Evolutionary conservation across 1,139 yeast species (phyloP), one percentile per base, ranked within the genome.

Genomic region (Pneumocystis wakefieldiae): DNA sequence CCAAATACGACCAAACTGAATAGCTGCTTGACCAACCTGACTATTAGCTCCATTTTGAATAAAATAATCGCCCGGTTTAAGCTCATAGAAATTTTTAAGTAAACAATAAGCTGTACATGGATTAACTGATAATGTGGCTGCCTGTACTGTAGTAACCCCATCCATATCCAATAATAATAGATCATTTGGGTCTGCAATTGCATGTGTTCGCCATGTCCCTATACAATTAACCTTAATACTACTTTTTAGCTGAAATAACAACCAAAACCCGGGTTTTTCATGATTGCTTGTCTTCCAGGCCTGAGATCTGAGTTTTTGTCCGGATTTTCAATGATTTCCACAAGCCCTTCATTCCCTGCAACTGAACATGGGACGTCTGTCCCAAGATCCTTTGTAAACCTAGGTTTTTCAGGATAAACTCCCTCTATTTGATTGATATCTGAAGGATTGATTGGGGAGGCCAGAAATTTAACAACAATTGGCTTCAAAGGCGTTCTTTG

Each of bases 1-100:
- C 73, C 86, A 79, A 58, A 85, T 76, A 68, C 82, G 81, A 42
- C 88, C 96, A 65, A 94, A 81, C 74, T 92, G 99, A 61, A 90
- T 80, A 5, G 96, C 97, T 68, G 87, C 86, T 69, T 90, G 84
- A n/a, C 97, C 96, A 14, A 92, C 98, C 29, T 95, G 95, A 7
- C 96, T 88, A 68, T 89, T 92, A 57, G 96, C 97, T 53, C 97
- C 98, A 71, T 92, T 92, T 75, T 92, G 98, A 67, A 94, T 84
- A 69, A 92, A 82, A 96, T 96, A 94, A 73, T 92, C 97, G 12
- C 91, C 92, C 2, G 83, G 71, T 61, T 76, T 69, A 73, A 87
- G 79, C 61, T 83, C 78, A 61, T 79, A 81, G 72, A 82, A 88
- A 72, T 85, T 81, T 36, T 85, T 85, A 66, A 92, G 84, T 87